Evolutionary conservation across 1,139 yeast species (phyloP).

Genomic region (Blastobotrys aristatus): DNA sequence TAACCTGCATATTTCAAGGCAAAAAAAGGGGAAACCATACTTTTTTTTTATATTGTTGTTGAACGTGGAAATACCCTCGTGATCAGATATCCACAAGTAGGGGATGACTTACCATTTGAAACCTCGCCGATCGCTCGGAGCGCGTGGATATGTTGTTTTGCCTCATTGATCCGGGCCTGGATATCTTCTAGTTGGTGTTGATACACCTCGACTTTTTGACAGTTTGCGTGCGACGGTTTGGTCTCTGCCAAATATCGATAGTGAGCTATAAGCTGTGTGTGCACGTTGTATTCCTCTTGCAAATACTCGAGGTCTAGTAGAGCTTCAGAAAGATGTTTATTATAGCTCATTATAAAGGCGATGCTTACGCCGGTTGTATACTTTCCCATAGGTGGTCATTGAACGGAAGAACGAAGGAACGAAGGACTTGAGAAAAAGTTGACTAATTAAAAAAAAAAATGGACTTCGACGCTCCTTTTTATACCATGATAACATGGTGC

Average conservation of each 20-base stretch:
- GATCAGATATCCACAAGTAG: not conserved
- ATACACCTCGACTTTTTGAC: not conserved
- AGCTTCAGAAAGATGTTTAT: not conserved
- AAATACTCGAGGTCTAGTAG: constrained; percentile 4
- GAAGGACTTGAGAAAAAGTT: too few species aligned
- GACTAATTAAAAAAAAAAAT: too few species aligned
- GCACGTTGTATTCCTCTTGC: constrained; percentile 1
- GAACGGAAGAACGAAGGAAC: not conserved
- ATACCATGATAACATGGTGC: too few species aligned
- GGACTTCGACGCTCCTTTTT: too few species aligned
- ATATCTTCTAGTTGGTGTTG: constrained; percentile 1
- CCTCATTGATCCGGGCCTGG: not conserved
- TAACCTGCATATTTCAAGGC: too few species aligned
- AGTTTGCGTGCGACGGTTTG: not conserved
- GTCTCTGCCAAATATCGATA: not conserved
- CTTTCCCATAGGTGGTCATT: not conserved
- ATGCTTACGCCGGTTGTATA: not conserved
- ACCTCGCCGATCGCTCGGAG: not conserved
- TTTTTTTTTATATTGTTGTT: too few species aligned
- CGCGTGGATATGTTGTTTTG: not conserved
- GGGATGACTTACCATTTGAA: not conserved
- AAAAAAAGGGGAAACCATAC: not conserved
- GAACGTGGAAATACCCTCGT: not conserved
- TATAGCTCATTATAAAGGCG: not conserved
- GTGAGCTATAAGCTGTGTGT: constrained; percentile 1